phyloP scores from a whole-genome alignment of 768 basidiomycete genomes.

The Coprinellus aureogranulatus region DNA sequence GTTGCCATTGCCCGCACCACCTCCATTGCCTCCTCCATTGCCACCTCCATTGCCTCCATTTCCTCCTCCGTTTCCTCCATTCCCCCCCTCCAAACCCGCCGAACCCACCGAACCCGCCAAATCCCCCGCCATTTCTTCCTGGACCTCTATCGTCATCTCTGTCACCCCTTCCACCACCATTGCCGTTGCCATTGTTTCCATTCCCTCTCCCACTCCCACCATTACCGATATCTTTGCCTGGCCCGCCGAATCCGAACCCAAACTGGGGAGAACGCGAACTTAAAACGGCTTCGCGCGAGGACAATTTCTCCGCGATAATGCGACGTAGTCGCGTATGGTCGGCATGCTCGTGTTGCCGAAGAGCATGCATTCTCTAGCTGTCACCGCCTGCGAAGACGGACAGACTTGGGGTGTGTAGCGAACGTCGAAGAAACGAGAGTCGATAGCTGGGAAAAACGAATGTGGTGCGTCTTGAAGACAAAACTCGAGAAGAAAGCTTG shows the following conservation, averaged over 20 bases:
- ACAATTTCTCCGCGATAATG: background rate
- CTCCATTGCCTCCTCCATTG: background rate
- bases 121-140: background rate
- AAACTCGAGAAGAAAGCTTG: too few relatives aligned
- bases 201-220: background rate
- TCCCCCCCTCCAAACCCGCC: background rate
- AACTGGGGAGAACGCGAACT: conserved; percentile 1
- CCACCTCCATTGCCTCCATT: background rate
- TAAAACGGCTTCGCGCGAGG: background rate
- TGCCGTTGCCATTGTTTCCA: background rate
- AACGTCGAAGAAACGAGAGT: conserved; percentile 4
- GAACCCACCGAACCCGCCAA: background rate
- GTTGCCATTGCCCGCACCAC: background rate
- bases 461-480: background rate
- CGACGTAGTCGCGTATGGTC: conserved; percentile 4
- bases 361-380: conserved; percentile 3
- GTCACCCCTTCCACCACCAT: conserved; percentile 1
- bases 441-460: background rate
- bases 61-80: background rate
- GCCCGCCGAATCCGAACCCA: background rate
- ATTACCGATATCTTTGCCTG: background rate
- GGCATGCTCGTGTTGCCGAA: background rate
- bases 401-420: background rate
- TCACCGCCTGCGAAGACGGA: background rate
- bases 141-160: conserved; percentile 7